phyloP scores from a whole-genome alignment of 2,329 filamentous ascomycete species.

The Penicillium oxalicum region DNA sequence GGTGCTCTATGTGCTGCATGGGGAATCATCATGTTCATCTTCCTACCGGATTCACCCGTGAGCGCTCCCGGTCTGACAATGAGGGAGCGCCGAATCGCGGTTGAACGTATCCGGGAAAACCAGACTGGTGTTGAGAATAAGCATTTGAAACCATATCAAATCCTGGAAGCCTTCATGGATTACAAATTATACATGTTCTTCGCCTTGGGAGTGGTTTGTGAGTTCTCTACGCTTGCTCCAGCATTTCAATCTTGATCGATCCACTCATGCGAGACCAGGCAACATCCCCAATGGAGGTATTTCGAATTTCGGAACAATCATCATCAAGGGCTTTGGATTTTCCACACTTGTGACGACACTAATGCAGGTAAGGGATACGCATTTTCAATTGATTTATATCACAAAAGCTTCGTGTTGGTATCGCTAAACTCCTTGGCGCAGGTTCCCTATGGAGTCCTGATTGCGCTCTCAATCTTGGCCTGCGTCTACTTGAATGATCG shows the following conservation, averaged over 20 bases:
- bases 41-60: conserved; percentile 54
- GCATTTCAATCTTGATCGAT: no score
- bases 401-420: no score
- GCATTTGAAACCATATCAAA: conserved; percentile 49
- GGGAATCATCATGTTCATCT: conserved; percentile 53
- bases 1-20: conserved; percentile 53
- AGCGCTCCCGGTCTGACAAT: conserved; percentile 48
- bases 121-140: conserved; percentile 57
- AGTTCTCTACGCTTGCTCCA: conserved; percentile 1
- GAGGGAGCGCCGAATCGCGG: conserved; percentile 50
- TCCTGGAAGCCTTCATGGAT: conserved; percentile 52
- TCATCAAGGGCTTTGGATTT: conserved; percentile 55
- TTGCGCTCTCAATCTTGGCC: conserved; percentile 46
- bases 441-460: conserved; percentile 47
- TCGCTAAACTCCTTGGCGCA: conserved; percentile 3
- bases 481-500: conserved; percentile 47
- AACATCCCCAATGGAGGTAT: conserved; percentile 54
- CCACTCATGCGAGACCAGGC: conserved; percentile 15
- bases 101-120: conserved; percentile 51
- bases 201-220: conserved; percentile 44
- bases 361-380: conserved; percentile 36
- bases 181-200: conserved; percentile 57
- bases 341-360: conserved; percentile 49
- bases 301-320: conserved; percentile 53
- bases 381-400: neutral